Conservation (phyloP, 1,284 basidiomycete species). For the Gymnopus androsaceus region DNA sequence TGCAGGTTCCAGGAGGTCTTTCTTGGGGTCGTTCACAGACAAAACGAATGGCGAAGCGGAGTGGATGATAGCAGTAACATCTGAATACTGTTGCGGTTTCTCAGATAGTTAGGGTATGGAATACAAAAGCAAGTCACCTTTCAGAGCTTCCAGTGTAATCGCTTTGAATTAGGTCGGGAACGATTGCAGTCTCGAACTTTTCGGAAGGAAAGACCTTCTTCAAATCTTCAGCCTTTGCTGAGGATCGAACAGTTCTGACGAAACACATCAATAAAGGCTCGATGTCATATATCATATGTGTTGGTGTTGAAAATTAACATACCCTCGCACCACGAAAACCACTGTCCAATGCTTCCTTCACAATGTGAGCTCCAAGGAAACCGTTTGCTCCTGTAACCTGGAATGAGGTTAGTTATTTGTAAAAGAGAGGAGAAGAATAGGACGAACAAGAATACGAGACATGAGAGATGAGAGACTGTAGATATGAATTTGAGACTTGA, state of each 20-base stretch:
- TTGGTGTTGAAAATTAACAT: too few relatives aligned
- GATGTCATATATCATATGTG: neutral
- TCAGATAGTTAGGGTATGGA: neutral
- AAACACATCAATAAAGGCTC: neutral
- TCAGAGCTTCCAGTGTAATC: neutral
- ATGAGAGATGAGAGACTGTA: too few relatives aligned
- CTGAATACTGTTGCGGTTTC: neutral
- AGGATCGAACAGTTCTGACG: neutral
- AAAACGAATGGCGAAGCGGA: neutral
- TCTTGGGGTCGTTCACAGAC: neutral
- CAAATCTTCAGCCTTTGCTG: slow-evolving; percentile 1
- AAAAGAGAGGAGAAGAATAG: neutral
- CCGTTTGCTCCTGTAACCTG: slow-evolving; percentile 28
- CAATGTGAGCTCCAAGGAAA: slow-evolving; percentile 27
- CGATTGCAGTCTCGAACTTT: neutral
- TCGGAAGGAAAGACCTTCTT: slow-evolving; percentile 5
- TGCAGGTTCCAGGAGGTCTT: slow-evolving; percentile 4
- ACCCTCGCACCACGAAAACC: slow-evolving; percentile 28
- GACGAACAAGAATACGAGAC: neutral
- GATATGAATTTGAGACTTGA: too few relatives aligned
- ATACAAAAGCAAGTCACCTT: neutral
- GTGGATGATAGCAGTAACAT: neutral
- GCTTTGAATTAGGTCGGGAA: neutral
- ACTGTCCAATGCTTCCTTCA: slow-evolving; percentile 21
- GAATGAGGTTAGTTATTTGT: neutral